These are phyloP conservation scores for Thelonectria blattea DNA, from an alignment of 2,329 filamentous ascomycete species.

Conservation along the genomic window DNA sequence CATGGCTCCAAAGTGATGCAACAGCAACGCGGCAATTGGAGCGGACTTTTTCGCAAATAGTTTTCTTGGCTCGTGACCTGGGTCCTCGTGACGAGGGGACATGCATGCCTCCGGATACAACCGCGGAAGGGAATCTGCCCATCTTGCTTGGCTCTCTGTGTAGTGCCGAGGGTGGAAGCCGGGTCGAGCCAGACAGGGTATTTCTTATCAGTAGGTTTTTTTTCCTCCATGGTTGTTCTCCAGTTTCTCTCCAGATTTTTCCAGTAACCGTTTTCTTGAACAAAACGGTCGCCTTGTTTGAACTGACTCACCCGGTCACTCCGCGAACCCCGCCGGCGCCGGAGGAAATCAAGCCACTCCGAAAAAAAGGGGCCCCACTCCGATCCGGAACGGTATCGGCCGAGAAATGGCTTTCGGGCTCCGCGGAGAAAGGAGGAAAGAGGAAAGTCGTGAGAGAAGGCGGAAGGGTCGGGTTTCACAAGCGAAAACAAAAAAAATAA, in stretches of 20 bases:
- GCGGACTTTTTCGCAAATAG: neutral
- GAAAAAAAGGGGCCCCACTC: constrained; percentile 8
- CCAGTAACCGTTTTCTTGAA: neutral
- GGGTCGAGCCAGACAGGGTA: neutral
- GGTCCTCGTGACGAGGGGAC: neutral
- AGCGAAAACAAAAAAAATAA: no score
- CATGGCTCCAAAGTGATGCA: constrained; percentile 12
- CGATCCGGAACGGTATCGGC: constrained; percentile 13
- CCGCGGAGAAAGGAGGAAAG: neutral
- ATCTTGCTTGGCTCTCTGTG: no score
- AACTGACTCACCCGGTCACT: neutral
- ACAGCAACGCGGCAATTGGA: neutral
- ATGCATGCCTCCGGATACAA: neutral
- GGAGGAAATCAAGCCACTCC: constrained; percentile 16
- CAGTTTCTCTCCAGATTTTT: neutral
- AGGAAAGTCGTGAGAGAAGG: neutral
- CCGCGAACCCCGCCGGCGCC: constrained; percentile 1
- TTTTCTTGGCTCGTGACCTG: neutral
- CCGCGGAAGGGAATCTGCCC: no score
- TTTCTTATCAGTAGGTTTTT: neutral
- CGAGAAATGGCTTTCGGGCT: neutral
- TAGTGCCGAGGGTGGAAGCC: neutral
- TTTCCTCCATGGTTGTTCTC: neutral
- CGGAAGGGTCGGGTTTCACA: constrained; percentile 4
- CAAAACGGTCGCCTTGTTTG: neutral